Conservation (phyloP, 1,284 basidiomycete genomes). For the Exobasidium rhododendri region DNA sequence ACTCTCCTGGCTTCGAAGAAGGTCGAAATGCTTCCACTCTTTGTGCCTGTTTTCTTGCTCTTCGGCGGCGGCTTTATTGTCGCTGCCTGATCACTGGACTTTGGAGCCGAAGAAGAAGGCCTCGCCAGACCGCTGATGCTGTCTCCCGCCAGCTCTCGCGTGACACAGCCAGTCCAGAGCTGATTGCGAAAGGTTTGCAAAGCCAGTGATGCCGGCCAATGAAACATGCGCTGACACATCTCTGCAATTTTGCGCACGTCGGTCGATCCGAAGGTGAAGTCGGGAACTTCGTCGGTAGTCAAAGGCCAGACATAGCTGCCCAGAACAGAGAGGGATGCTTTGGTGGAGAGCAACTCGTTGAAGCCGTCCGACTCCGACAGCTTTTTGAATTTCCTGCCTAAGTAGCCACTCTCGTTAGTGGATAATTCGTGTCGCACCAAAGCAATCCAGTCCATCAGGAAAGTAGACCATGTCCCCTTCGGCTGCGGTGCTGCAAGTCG, state of each 20-base stretch:
- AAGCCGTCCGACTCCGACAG: constrained; percentile 23
- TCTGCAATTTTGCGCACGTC: background rate
- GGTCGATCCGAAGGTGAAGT: background rate
- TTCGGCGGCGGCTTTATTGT: background rate
- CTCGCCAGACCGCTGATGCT: background rate
- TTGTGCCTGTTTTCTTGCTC: background rate
- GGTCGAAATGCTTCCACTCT: background rate
- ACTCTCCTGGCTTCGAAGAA: background rate
- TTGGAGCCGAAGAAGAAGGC: background rate
- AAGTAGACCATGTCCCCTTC: constrained; percentile 16
- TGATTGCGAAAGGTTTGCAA: background rate
- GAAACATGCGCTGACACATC: background rate
- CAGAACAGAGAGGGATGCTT: constrained; percentile 7
- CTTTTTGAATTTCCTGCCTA: constrained; percentile 21
- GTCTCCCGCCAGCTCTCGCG: background rate
- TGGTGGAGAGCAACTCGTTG: constrained; percentile 7
- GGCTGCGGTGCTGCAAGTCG: background rate
- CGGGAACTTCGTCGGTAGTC: background rate
- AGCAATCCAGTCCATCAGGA: constrained; percentile 27
- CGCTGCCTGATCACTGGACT: background rate
- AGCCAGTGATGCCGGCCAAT: background rate
- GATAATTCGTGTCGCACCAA: constrained; percentile 30
- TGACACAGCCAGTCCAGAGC: constrained; percentile 1
- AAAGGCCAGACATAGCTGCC: constrained; percentile 15
- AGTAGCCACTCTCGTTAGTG: constrained; percentile 26